These are phyloP conservation scores for Diaporthe vaccinii DNA, from an alignment of 2,329 filamentous ascomycete species.

Conservation along the genomic window DNA sequence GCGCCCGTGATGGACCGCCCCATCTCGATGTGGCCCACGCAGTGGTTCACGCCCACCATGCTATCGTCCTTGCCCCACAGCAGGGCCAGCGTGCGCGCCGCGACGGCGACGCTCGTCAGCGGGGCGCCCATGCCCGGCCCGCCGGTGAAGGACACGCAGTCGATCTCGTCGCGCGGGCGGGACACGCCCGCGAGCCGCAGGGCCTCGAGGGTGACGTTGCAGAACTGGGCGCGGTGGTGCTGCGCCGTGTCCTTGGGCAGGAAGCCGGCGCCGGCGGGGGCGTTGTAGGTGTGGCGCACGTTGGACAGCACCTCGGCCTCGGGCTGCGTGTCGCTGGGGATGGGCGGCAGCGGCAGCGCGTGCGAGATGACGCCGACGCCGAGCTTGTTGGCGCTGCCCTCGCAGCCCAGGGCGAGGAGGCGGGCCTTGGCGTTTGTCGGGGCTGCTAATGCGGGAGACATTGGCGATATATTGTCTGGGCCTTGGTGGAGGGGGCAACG, in stretches of 20 bases:
- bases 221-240: constrained; percentile 91
- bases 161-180: constrained; percentile 72
- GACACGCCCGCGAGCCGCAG: constrained; percentile 76
- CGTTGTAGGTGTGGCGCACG: constrained; percentile 92
- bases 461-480: constrained; percentile 27
- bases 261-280: constrained; percentile 93
- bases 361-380: constrained; percentile 94
- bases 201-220: constrained; percentile 82
- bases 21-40: constrained; percentile 99
- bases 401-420: constrained; percentile 72
- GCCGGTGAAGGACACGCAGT: constrained; percentile 95
- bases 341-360: constrained; percentile 54
- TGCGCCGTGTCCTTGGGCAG: constrained; percentile 95
- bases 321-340: constrained; percentile 44
- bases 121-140: constrained; percentile 98
- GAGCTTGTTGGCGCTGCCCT: constrained; percentile 98
- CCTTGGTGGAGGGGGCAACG: too few relatives aligned
- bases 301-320: constrained; percentile 86
- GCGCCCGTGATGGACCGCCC: constrained; percentile 92
- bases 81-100: constrained; percentile 82
- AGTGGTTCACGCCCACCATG: constrained; percentile 97
- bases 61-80: constrained; percentile 78
- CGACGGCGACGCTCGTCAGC: constrained; percentile 86
- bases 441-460: constrained; percentile 24
- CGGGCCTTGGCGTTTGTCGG: constrained; percentile 49